A percentile compares a stretch with the other conserved stretches of the same genome.
These are phyloP conservation scores for Cryptosporidium ubiquitum DNA, from an alignment of 169 alveolate genomes.

Conservation along the genomic window DNA sequence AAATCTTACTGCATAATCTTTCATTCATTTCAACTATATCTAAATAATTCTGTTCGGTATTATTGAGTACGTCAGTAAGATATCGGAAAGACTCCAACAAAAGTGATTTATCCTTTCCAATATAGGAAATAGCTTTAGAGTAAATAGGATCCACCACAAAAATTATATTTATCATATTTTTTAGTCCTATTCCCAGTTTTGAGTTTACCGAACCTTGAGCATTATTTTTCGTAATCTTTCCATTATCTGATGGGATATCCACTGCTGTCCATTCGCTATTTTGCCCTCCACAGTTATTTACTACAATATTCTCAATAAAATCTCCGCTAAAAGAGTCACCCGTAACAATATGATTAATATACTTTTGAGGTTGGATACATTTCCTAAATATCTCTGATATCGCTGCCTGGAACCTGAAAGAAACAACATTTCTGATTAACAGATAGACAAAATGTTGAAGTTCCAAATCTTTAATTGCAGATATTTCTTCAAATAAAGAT, in stretches of 20 bases:
- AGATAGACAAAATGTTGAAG: conserved; percentile 53
- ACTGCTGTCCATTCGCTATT: conserved; percentile 63
- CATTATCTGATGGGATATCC: conserved; percentile 15
- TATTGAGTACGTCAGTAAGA: conserved; percentile 55
- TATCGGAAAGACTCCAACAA: conserved; percentile 52
- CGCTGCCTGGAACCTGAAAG: conserved; percentile 35
- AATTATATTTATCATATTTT: conserved; percentile 8
- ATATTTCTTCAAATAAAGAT: conserved; percentile 63
- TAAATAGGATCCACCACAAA: conserved; percentile 59
- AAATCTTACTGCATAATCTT: conserved; percentile 4
- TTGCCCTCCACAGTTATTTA: background rate
- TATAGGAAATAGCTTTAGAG: conserved; percentile 62
- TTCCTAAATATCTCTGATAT: conserved; percentile 40
- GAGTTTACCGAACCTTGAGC: background rate
- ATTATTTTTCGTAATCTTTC: background rate
- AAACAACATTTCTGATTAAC: conserved; percentile 43
- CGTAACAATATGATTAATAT: conserved; percentile 8
- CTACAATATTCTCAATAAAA: conserved; percentile 16
- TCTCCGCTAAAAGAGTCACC: background rate
- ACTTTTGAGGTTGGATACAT: conserved; percentile 42
- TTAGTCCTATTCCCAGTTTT: background rate
- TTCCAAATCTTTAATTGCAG: conserved; percentile 41
- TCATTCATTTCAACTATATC: conserved; percentile 49
- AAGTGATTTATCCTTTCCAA: conserved; percentile 52
- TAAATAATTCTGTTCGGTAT: conserved; percentile 37